These are phyloP conservation scores for Fragilariopsis cylindrus DNA, from an alignment of 108 stramenopile genomes.

Conservation along the genomic window DNA sequence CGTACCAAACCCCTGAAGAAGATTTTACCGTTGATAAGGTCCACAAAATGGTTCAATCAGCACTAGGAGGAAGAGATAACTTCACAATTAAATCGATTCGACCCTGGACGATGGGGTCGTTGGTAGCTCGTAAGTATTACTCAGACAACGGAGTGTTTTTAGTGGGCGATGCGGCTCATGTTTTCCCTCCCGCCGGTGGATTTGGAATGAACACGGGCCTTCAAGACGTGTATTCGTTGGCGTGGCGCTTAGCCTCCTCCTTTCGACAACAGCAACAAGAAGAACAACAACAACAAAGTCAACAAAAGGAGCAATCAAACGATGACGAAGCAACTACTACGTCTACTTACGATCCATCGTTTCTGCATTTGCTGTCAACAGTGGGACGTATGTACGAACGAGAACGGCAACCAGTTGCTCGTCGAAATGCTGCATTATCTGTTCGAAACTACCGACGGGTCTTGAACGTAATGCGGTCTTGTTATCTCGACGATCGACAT, in stretches of 20 bases:
- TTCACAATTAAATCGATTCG: constrained; percentile 76
- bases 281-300: neutral
- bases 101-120: constrained; percentile 91
- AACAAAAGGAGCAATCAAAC: neutral
- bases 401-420: constrained; percentile 83
- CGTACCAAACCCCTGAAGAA: constrained; percentile 73
- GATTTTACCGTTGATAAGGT: constrained; percentile 57
- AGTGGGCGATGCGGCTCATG: constrained; percentile 94
- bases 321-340: neutral
- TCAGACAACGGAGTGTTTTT: constrained; percentile 47
- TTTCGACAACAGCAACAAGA: neutral
- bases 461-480: constrained; percentile 67
- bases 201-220: constrained; percentile 97
- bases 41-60: constrained; percentile 53
- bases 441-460: constrained; percentile 88
- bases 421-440: constrained; percentile 83
- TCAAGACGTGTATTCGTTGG: constrained; percentile 90
- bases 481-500: constrained; percentile 76
- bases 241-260: constrained; percentile 78
- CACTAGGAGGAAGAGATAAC: constrained; percentile 40
- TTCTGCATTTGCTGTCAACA: neutral
- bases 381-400: constrained; percentile 51
- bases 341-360: neutral
- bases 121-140: constrained; percentile 67
- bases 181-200: constrained; percentile 96